Base-by-base conservation (phyloP, 768 basidiomycete species). In the Mrakia frigida region DNA sequence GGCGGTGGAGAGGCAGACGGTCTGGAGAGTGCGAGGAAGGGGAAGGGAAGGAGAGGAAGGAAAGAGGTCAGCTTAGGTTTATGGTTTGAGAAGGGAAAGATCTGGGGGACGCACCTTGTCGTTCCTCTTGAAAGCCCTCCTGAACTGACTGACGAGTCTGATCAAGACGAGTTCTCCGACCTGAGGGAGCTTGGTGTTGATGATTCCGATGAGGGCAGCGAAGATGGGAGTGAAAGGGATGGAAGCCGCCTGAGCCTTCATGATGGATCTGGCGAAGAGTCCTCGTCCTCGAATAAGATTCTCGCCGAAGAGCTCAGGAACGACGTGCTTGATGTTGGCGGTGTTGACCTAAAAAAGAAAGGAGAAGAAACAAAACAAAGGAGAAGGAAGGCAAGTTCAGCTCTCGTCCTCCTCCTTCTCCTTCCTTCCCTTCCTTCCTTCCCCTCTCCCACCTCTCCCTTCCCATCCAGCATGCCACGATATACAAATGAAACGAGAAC, bases 171-270 rank as follows among this genome's bases (percentile, higher is more conserved):
- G 84, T 84, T 99, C 97, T 65, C 95, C 97, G 33, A 98, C 92
- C 84, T 94, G 92, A 2, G 97, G 97, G 35, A 99, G 86, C 83
- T 99, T 98, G 74, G 95, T 93, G 83, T 99, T 98, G 86, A 98
- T 88, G 82, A 99, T 93, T 0, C 93, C 88, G 69, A 97, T 92
- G 43, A 98, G 87, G 0, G 93, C 91, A 18, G 96, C 94, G 82
- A 98, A 99, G 16, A 99, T 92, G 6, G 97, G 94, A 0, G 97
- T 98, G 82, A 96, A 99, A 0, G 97, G 95, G 80, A 98, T 90
- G 86, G 97, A 98, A 7, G 94, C 89, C 0, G 96, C 88, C 83
- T 99, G 97, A 9, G 97, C 97, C 82, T 98, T 94, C 97, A 99
- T 98, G 79, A 99, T 87, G 79, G 94, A 95, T 79, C 97, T 86